These are phyloP conservation scores for Acidiella bohemica DNA, from an alignment of 495 filamentous ascomycete species.

Conservation along the genomic window DNA sequence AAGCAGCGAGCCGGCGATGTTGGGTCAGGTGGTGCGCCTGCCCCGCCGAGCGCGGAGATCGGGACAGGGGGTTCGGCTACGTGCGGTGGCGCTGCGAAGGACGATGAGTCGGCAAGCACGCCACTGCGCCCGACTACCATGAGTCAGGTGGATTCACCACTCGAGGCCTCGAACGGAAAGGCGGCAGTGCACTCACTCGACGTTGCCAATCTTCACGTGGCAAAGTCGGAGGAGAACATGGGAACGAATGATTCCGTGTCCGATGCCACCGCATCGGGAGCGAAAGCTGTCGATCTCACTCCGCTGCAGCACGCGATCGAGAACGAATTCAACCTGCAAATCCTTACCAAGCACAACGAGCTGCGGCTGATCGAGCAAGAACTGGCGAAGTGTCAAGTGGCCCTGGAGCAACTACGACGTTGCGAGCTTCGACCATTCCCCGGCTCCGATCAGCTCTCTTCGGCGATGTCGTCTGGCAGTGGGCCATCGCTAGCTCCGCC, in stretches of 20 bases:
- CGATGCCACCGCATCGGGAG: no score
- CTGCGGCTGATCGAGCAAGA: conserved; percentile 90
- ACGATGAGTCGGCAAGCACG: no score
- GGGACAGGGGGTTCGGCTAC: no score
- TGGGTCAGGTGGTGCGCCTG: not conserved
- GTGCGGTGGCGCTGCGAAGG: no score
- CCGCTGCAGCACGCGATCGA: conserved; percentile 58
- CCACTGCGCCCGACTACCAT: no score
- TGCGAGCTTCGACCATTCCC: conserved; percentile 85
- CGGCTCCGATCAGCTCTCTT: conserved; percentile 42
- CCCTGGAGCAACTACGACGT: conserved; percentile 87
- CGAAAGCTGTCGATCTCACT: conserved; percentile 17
- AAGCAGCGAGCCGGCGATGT: not conserved
- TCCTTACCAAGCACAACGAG: conserved; percentile 88
- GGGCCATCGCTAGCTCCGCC: conserved; percentile 50
- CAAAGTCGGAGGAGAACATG: no score
- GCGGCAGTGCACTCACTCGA: no score
- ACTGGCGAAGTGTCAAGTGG: conserved; percentile 85
- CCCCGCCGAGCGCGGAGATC: no score
- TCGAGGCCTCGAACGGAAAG: no score
- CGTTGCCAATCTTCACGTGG: no score
- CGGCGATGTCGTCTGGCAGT: conserved; percentile 54
- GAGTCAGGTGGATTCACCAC: no score
- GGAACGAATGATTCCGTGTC: no score
- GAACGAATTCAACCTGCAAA: conserved; percentile 78